Base-by-base conservation (phyloP, 2,329 filamentous ascomycete species). In the Basipetospora chlamydospora region DNA sequence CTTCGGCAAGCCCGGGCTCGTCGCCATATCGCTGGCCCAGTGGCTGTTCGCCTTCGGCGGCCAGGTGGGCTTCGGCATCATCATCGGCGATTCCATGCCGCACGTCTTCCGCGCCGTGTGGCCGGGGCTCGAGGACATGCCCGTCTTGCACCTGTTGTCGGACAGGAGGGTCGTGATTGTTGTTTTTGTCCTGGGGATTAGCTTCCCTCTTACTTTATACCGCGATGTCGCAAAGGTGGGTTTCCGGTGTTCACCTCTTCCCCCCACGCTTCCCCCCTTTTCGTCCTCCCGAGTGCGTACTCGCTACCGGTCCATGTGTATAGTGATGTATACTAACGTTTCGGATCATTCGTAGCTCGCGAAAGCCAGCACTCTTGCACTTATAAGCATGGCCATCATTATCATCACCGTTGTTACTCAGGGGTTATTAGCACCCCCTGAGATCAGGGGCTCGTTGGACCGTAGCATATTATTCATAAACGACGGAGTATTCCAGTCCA, bases 11-110 rank as follows among this genome's bases (percentile, higher is more conserved):
- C 69, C 79, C 13, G 90, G 90, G 0, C 66, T 98, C 39, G 74
- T 98, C 45, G 88, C 90, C 41, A 95, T 98, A 46, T 70, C 64
- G 42, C 45, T 96, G 42, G 90, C 90, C 34, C 90, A 98, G 63
- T 98, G 88, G 88, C 80, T 85, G 20, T 98, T 98, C 67, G 90
- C 90, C 3, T 98, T 96, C 63, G 90, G 90, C 39, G 90, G 90
- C 44, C 98, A 98, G 90, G 76, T 98, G 39, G 90, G 90, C 11
- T 98, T 96, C 57, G 90, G 87, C 46, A 86, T 98, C 49, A 95
- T 98, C 50, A 82, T 98, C 8, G 90, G 90, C 41, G 90, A 98
- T 56, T 87, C 84, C 1, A 95, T 98, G 51, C 90, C 90, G 3
- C 84, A 87, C 54, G 90, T 98, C 33, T 57, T 96, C 49, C 61